Percentiles rank a stretch among this genome's conserved stretches.
phyloP scores from a whole-genome alignment of 1,284 basidiomycete species.

The Prillingera fragicola region DNA sequence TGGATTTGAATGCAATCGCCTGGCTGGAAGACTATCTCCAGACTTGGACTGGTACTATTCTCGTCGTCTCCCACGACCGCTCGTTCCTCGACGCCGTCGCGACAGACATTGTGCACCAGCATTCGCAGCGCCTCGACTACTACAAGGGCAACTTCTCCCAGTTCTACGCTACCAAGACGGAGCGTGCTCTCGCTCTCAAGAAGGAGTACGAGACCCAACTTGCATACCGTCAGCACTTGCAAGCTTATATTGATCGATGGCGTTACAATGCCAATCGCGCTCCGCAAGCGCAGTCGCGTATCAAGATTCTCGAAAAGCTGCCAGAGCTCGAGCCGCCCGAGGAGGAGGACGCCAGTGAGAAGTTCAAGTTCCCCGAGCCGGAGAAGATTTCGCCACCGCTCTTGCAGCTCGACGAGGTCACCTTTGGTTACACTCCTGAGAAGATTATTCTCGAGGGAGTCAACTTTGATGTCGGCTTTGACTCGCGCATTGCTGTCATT shows the following conservation, averaged over 20 bases:
- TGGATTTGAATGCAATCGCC: conserved; percentile 57
- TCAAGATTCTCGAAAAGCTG: conserved; percentile 97
- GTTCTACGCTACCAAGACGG: conserved; percentile 97
- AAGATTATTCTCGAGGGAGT: conserved; percentile 72
- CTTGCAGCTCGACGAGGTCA: conserved; percentile 86
- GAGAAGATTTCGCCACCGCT: conserved; percentile 95
- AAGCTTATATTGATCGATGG: conserved; percentile 94
- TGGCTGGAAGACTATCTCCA: conserved; percentile 85
- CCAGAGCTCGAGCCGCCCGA: conserved; percentile 91
- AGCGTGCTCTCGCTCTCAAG: conserved; percentile 81
- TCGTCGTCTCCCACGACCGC: conserved; percentile 98
- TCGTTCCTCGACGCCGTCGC: conserved; percentile 97
- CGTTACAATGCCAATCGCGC: conserved; percentile 90
- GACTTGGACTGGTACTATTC: conserved; percentile 88
- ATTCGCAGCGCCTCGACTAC: conserved; percentile 89
- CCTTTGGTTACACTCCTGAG: conserved; percentile 82
- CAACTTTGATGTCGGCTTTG: conserved; percentile 84
- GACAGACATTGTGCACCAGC: conserved; percentile 94
- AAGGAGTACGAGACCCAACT: conserved; percentile 95
- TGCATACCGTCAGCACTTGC: conserved; percentile 88
- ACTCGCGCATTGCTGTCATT: conserved; percentile 84
- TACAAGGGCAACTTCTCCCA: conserved; percentile 88
- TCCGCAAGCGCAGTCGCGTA: conserved; percentile 90
- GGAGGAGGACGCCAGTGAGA: conserved; percentile 76
- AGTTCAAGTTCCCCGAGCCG: conserved; percentile 87